Conservation (phyloP, 805 yeast species). For the Limtongozyma cylindracea region DNA sequence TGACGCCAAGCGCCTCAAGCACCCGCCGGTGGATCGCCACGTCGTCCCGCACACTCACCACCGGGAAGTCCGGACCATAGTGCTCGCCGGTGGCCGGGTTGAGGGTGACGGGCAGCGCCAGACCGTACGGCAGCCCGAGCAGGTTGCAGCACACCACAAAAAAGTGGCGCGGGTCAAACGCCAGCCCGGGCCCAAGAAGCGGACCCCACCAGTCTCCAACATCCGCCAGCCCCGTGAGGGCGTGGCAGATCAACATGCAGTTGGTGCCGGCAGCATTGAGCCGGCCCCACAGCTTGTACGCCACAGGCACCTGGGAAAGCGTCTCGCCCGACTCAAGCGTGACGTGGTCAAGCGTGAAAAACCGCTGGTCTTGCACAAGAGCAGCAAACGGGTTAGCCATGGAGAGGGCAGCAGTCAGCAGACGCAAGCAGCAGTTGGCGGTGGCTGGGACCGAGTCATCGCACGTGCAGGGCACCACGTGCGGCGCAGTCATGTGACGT, state of each 20-base stretch:
- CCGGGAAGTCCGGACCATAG: constrained; percentile 89
- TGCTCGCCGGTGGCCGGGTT: constrained; percentile 51
- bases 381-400: too few species aligned
- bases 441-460: too few species aligned
- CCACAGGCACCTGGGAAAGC: constrained; percentile 59
- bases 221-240: constrained; percentile 86
- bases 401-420: too few species aligned
- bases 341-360: too few species aligned
- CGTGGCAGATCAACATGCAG: constrained; percentile 83
- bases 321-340: constrained; percentile 64
- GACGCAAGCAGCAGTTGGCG: too few species aligned
- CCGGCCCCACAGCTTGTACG: constrained; percentile 89
- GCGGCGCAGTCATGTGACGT: too few species aligned
- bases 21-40: constrained; percentile 54
- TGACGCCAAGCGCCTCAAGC: constrained; percentile 60
- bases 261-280: constrained; percentile 47
- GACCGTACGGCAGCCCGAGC: constrained; percentile 92
- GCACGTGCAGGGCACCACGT: too few species aligned
- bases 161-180: constrained; percentile 78
- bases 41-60: constrained; percentile 87
- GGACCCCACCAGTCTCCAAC: constrained; percentile 99
- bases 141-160: constrained; percentile 76
- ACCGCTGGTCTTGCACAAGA: too few species aligned
- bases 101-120: constrained; percentile 74
- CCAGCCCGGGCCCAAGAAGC: constrained; percentile 55